Evolutionary conservation across 345 rosid species (phyloP).

Genomic region (Barbarea vulgaris): DNA sequence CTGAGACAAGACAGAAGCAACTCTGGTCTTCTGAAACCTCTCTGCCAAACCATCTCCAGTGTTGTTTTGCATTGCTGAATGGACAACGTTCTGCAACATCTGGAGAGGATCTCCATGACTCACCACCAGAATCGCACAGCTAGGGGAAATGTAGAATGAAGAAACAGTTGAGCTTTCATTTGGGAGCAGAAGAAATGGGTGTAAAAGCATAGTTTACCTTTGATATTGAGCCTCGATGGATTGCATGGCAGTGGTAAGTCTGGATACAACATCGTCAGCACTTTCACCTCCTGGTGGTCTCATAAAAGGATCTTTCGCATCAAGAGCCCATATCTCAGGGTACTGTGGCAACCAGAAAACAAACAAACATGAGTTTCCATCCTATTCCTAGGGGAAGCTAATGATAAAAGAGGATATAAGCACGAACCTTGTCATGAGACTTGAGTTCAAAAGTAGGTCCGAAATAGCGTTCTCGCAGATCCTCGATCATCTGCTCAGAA

Average conservation of each 20-base stretch:
- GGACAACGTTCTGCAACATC: conserved; percentile 74
- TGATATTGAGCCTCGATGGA: conserved; percentile 68
- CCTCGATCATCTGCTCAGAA: conserved; percentile 60
- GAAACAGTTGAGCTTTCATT: neutral
- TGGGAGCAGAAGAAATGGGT: conserved; percentile 24
- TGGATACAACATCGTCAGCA: conserved; percentile 73
- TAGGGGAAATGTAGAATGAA: conserved; percentile 30
- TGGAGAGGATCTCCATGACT: conserved; percentile 97
- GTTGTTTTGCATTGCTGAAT: conserved; percentile 52
- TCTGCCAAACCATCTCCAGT: conserved; percentile 40
- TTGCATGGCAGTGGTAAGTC: conserved; percentile 63
- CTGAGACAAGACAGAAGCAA: conserved; percentile 65
- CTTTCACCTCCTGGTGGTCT: conserved; percentile 86
- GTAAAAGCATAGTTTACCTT: conserved; percentile 47
- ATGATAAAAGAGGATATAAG: neutral
- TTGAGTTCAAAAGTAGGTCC: conserved; percentile 83
- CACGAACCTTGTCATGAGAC: conserved; percentile 79
- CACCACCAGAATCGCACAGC: conserved; percentile 68
- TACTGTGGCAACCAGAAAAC: conserved; percentile 47
- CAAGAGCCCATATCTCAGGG: conserved; percentile 81
- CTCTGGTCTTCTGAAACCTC: conserved; percentile 51
- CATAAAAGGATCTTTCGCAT: conserved; percentile 77
- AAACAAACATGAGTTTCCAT: neutral
- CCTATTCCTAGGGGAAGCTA: neutral
- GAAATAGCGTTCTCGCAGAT: conserved; percentile 88